A percentile compares a stretch with the other conserved stretches of the same genome.
Evolutionary conservation across 208 protist genomes (phyloP).

Genomic region (Leishmania amazonensis): DNA sequence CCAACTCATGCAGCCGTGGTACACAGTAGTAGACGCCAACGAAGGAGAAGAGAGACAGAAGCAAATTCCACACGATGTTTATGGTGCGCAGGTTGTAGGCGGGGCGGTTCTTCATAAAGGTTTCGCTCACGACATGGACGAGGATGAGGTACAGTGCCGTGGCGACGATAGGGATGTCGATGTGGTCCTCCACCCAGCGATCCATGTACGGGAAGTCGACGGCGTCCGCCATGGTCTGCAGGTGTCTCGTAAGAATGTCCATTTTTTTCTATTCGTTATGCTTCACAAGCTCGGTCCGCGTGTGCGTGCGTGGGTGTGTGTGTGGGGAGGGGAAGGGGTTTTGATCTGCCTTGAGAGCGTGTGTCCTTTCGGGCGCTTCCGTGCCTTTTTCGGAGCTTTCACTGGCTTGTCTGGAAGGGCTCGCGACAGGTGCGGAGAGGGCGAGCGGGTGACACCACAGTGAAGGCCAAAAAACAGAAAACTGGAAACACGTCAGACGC

Average conservation of each 20-base stretch:
- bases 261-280: constrained; percentile 4
- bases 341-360: not conserved
- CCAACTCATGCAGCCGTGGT: constrained; percentile 48
- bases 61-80: constrained; percentile 85
- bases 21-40: constrained; percentile 59
- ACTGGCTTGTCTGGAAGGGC: not conserved
- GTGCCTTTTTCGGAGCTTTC: not conserved
- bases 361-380: not conserved
- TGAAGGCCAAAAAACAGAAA: too few species aligned
- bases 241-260: constrained; percentile 27
- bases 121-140: constrained; percentile 38
- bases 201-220: constrained; percentile 29
- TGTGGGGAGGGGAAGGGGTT: not conserved
- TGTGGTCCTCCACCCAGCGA: constrained; percentile 40
- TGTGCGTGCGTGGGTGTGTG: not conserved
- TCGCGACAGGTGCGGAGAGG: not conserved
- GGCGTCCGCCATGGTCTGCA: constrained; percentile 28
- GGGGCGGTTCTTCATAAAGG: constrained; percentile 44
- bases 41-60: constrained; percentile 78
- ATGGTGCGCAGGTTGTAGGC: constrained; percentile 58
- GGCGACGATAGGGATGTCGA: constrained; percentile 44
- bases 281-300: not conserved
- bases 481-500: too few species aligned
- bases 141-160: constrained; percentile 44
- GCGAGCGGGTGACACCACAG: not conserved